A percentile compares a stretch with the other conserved stretches of the same genome.
phyloP scores from a whole-genome alignment of 2,329 filamentous ascomycete genomes.

The Ceratocystiopsis minuta region DNA sequence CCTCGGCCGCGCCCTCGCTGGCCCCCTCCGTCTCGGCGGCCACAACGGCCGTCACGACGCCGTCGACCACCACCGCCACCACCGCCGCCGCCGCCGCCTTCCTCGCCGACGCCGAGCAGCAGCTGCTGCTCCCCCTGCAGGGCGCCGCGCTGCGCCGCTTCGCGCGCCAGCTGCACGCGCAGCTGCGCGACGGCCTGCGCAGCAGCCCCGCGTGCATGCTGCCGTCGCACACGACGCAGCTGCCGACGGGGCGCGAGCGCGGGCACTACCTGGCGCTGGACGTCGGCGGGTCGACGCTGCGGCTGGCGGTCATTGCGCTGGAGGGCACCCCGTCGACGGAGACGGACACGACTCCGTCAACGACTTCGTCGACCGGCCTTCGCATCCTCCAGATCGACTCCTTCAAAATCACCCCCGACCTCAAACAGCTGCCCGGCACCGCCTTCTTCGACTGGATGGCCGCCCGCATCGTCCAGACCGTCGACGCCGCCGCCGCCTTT shows the following conservation, averaged over 20 bases:
- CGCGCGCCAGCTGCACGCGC: slow-evolving; percentile 30
- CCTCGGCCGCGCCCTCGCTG: not conserved
- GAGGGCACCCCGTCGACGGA: slow-evolving; percentile 21
- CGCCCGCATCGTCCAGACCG: slow-evolving; percentile 36
- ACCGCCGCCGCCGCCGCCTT: not conserved
- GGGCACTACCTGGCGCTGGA: slow-evolving; percentile 46
- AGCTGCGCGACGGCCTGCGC: slow-evolving; percentile 35
- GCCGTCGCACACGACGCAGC: slow-evolving; percentile 45
- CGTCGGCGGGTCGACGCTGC: slow-evolving; percentile 50
- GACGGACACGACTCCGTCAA: slow-evolving; percentile 21
- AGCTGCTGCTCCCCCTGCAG: slow-evolving; percentile 30
- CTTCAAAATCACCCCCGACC: slow-evolving; percentile 35
- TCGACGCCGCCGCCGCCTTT: slow-evolving; percentile 15
- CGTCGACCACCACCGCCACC: not conserved
- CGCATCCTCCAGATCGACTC: slow-evolving; percentile 34
- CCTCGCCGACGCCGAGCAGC: slow-evolving; percentile 28
- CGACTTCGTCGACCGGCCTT: not conserved
- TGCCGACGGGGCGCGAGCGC: slow-evolving; percentile 40
- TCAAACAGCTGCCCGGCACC: slow-evolving; percentile 39
- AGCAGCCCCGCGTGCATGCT: slow-evolving; percentile 42
- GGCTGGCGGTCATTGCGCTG: slow-evolving; percentile 45
- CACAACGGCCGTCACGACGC: slow-evolving; percentile 8
- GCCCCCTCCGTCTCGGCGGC: not conserved
- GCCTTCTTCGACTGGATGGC: slow-evolving; percentile 55
- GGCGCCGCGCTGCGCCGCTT: slow-evolving; percentile 27